Evolutionary conservation across 495 filamentous ascomycete genomes (phyloP).

Genomic region (Penicillium turbatum): DNA sequence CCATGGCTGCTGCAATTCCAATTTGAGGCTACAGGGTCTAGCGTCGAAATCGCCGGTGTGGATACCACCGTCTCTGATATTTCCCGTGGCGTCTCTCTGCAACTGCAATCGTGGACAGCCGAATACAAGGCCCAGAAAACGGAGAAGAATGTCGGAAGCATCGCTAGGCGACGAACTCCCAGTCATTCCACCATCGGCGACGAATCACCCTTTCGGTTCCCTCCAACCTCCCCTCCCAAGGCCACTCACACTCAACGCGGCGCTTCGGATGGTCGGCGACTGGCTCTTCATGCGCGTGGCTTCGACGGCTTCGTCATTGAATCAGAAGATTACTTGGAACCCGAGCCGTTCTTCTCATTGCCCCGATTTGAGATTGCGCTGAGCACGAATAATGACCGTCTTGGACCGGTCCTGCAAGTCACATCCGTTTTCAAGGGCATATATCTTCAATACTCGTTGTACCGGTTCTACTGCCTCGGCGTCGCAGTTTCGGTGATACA

Average conservation of each 20-base stretch:
- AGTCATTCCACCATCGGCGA: conserved; percentile 52
- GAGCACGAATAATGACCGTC: conserved; percentile 75
- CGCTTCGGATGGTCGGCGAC: conserved; percentile 75
- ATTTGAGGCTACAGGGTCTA: conserved; percentile 83
- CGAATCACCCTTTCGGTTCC: conserved; percentile 50
- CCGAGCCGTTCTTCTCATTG: conserved; percentile 79
- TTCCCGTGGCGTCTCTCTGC: conserved; percentile 74
- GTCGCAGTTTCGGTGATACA: conserved; percentile 73
- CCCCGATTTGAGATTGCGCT: conserved; percentile 84
- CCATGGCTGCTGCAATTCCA: conserved; percentile 79
- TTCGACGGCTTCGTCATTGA: conserved; percentile 89
- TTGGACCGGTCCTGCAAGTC: conserved; percentile 83
- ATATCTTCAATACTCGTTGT: conserved; percentile 84
- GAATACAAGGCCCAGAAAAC: conserved; percentile 83
- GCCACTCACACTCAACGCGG: conserved; percentile 49
- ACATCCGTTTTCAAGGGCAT: conserved; percentile 75
- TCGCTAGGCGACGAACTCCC: conserved; percentile 52
- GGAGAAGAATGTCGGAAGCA: conserved; percentile 56
- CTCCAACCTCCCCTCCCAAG: conserved; percentile 57
- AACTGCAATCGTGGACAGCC: conserved; percentile 84
- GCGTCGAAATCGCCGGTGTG: conserved; percentile 83
- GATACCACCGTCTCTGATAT: conserved; percentile 75
- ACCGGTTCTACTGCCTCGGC: conserved; percentile 86
- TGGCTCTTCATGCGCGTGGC: conserved; percentile 74
- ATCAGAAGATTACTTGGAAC: conserved; percentile 74